Evolutionary conservation across 495 filamentous ascomycete genomes (phyloP), one percentile per base, ranked within the genome.

Genomic region (Friedmanniomyces endolithicus): DNA sequence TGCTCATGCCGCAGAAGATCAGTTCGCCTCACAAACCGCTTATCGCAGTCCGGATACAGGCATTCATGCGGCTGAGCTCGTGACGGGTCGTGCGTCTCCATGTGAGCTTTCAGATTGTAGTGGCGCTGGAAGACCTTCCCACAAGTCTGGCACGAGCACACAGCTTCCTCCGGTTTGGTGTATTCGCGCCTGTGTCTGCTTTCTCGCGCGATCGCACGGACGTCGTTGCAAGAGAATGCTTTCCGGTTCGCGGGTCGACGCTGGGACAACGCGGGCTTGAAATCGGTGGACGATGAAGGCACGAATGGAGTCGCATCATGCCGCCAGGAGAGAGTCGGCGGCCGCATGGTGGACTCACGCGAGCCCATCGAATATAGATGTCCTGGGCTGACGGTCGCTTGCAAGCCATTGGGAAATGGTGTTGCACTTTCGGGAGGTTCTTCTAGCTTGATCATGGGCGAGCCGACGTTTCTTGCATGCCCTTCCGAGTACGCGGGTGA

Each of bases 21-120:
- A 7, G 88, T 89, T 67, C 85, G 89, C 63, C 90, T 75, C 40
- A 85, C 84, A 65, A 90, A 90, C 50, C 79, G 78, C 71, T 84
- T 86, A 62, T 70, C 75, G 72, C 86, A 92, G 56, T 78, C 71
- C 44, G 77, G 66, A 34, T 78, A 68, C 12, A 66, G 68, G 68
- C 90, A 97, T 4, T 74, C 70, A 67, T 87, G 82, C 0, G 81
- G 80, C 61, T 84, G 82, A 58, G 79, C 80, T 49, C 80, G 74
- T 48, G 75, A 77, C 1, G 89, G 84, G 67, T 95, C 82, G 69
- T 97, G 90, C 8, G 81, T 90, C 64, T 92, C 87, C 75, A 92
- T 76, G 68, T 97, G 90, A 51, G 87, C 83, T 64, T 85, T 87
- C 68, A 84, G 88, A 71, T 97, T 97, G 71, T 90, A 96, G 63